A percentile compares a stretch with the other conserved stretches of the same genome.
Conservation (phyloP, 441 rosid genomes). For the Adansonia rubrostipa region DNA sequence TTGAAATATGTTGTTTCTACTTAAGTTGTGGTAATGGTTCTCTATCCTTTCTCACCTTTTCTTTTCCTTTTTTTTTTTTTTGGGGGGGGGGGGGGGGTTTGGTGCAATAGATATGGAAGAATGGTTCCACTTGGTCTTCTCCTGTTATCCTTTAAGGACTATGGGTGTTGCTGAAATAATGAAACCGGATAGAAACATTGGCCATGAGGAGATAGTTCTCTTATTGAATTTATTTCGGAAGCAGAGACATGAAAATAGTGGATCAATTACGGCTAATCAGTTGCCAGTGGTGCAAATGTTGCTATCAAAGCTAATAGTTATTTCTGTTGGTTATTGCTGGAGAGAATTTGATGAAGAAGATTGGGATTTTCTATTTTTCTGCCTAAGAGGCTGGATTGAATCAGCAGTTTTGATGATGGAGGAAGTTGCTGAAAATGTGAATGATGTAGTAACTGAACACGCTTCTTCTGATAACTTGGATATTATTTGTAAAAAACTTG, state of each 20-base stretch:
- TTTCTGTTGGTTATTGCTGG: constrained; percentile 89
- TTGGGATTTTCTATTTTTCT: constrained; percentile 79
- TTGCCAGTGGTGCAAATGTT: constrained; percentile 60
- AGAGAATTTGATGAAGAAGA: constrained; percentile 79
- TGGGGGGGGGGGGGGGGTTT: not conserved
- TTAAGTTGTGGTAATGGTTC: constrained; percentile 18
- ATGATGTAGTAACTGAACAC: constrained; percentile 49
- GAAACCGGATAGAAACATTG: constrained; percentile 60
- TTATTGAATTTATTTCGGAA: constrained; percentile 78
- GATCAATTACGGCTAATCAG: constrained; percentile 46
- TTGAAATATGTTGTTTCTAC: constrained; percentile 25
- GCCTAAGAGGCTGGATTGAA: constrained; percentile 77
- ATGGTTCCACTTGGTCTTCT: constrained; percentile 81
- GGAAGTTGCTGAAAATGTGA: constrained; percentile 80
- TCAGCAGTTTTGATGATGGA: constrained; percentile 90
- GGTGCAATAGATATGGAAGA: constrained; percentile 72
- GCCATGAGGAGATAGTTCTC: constrained; percentile 61
- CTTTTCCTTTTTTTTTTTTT: not conserved
- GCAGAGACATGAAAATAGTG: constrained; percentile 61
- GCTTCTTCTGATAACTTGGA: constrained; percentile 51
- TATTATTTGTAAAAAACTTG: constrained; percentile 51
- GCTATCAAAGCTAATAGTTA: constrained; percentile 67
- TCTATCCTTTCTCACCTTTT: not conserved
- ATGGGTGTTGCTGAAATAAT: constrained; percentile 47
- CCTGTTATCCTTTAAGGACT: constrained; percentile 78